Evolutionary conservation across 306 rosid species (phyloP), one percentile per base, ranked within the genome.

Genomic region (Geum urbanum): DNA sequence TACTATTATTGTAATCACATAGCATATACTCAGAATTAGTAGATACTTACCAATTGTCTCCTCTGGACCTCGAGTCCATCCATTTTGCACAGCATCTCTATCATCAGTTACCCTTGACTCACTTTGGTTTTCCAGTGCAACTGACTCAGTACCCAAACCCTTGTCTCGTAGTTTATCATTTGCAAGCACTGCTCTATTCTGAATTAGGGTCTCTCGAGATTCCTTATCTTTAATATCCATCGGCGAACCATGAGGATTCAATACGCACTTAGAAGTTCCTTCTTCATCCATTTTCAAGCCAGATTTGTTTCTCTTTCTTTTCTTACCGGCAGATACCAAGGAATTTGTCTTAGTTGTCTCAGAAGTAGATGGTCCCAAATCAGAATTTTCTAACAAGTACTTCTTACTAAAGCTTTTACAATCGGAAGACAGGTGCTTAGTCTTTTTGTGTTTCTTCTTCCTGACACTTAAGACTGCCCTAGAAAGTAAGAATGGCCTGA

Each of bases 21-120:
- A 5, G 14, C 22, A 37, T 32, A 54, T 76, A 74, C 9, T 67
- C 58, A 74, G 68, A 70, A 27, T 50, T 19, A 37, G 57, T 61
- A 66, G 61, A 63, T 57, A 77, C 96, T 82, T 77, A 92, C 98
- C 96, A 39, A 83, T 84, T 66, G 96, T 79, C 79, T 86, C 89
- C 69, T 69, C 84, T 37, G 80, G 72, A 46, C 86, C 86, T 54
- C 40, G 83, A 45, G 79, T 77, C 54, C 72, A 79, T 70, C 78
- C 82, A 77, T 74, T 69, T 73, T 77, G 81, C 74, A 74, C 47
- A 70, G 57, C 64, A 19, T 70, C 81, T 60, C 74, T 79, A 49
- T 72, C 63, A 51, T 39, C 68, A n/a, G 60, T 65, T 69, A 50
- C 79, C 48, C 67, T 52, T 9, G 74, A 70, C 59, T 67, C 83